Evolutionary conservation across 371 early-diverging fungal species (phyloP), one percentile per base, ranked within the genome.

Genomic region (Haplosporangium sp.): DNA sequence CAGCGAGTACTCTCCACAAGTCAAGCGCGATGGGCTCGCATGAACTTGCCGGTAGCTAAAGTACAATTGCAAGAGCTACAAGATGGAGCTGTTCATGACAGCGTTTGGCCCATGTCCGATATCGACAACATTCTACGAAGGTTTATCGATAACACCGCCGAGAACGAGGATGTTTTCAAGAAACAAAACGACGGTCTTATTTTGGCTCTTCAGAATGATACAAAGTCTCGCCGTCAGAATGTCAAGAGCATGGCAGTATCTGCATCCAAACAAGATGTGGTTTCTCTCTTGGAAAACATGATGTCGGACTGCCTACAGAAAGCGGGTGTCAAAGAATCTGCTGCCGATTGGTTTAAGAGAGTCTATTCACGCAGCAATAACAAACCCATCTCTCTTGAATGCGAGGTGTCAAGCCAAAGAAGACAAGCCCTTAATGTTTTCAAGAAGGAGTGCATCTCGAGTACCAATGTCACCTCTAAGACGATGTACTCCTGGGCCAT

Each of bases 21-120:
- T 3, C 65, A 65, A 27, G 53, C 42, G 20, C 56, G 20, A 19
- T 65, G 65, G 65, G 65, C 57, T 40, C 37, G 37, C 37, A 34
- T n/a, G 10, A 39, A 37, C 10, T 15, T 60, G 17, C 34, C 61
- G 17, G 48, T 4, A n/a, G 3, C 48, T 13, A 48, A 48, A 13
- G n/a, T 13, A 48, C 48, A 48, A 48, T 13, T 11, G 13, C 44
- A 44, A 44, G 9, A 44, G 44, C 9, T 44, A 13, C 2, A 44
- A 11, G 48, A 48, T 17, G 48, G 48, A 17, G 13, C 1, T 17
- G 13, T 48, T 13, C 48, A 48, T 5, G n/a, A 17, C 48, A 48
- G 17, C 3, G 13, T n/a, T n/a, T 48, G 48, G 48, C 13, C 48
- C 13, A 48, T 48, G 48, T 48, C 48, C n/a, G 48, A 48, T 17